Evolutionary conservation across 257 asterid species (phyloP), one percentile per base, ranked within the genome.

Genomic region (Scutellaria minor): DNA sequence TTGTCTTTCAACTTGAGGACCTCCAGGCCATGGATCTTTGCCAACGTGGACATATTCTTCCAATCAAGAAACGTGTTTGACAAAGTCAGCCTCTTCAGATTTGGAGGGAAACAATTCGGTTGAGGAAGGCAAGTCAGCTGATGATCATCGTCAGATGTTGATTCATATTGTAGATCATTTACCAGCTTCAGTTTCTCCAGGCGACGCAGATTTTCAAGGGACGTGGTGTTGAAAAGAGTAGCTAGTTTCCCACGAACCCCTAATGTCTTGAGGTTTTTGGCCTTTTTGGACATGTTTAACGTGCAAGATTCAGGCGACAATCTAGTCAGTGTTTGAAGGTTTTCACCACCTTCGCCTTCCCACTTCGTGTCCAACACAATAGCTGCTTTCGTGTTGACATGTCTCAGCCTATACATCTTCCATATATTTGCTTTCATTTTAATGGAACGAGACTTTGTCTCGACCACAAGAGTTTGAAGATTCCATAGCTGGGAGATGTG

Each of bases 1-100:
- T 73, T 74, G 35, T 82, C 74, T 71, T 84, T 84, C 78, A 86
- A 18, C 75, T 82, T 86, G 40, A 86, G 82, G 10, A 78, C 83
- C 81, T 78, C 68, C 1, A 84, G 83, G 6, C 41, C 44, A 2
- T 27, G 61, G n/a, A 87, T 55, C 50, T 20, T 51, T n/a, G 75
- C 85, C 61, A 87, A n/a, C 8, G 39, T 77, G 9, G 75, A 56
- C 79, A 79, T 77, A 11, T 75, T 50, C 6, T 20, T 1, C 92
- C 92, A 87, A 0, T 76, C 59, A 35, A 87, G 71, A 71, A 8
- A 12, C 1, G 92, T 81, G 0, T 20, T 76, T 2, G 77, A 55
- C 9, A 84, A 45, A 4, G 84, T 81, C 44, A 84, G 64, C 42
- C 68, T 77, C 47, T 18, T 79, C 12, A 87, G 78, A 0, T 59